Evolutionary conservation across 129 eudicot species (phyloP).

Genomic region (Pulicaria dysenterica): DNA sequence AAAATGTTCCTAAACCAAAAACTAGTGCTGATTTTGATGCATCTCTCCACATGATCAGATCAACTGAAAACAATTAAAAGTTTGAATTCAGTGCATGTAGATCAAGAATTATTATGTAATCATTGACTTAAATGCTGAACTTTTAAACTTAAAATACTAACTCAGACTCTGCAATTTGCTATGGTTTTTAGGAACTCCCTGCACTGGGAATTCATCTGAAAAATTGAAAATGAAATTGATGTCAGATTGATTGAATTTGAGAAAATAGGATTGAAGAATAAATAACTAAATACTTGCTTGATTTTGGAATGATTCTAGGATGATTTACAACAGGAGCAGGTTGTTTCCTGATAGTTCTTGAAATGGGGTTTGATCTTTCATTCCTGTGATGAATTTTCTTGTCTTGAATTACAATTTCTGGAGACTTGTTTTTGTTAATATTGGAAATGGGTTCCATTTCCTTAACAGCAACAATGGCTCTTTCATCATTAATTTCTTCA

Average conservation of each 20-base stretch:
- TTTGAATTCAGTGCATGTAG: neutral
- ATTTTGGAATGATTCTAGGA: constrained; percentile 49
- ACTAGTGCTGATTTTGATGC: constrained; percentile 77
- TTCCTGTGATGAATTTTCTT: constrained; percentile 41
- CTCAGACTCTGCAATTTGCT: constrained; percentile 66
- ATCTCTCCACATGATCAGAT: constrained; percentile 89
- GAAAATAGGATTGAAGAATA: neutral
- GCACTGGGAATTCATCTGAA: constrained; percentile 40
- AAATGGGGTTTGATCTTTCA: constrained; percentile 44
- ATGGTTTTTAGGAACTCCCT: constrained; percentile 48
- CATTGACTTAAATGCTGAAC: neutral
- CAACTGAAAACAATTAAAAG: constrained; percentile 53
- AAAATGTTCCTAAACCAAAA: constrained; percentile 83
- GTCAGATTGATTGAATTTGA: constrained; percentile 10
- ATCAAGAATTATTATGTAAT: constrained; percentile 10
- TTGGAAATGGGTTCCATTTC: constrained; percentile 46
- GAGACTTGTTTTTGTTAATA: neutral
- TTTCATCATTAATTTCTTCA: constrained; percentile 44
- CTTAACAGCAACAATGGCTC: constrained; percentile 51
- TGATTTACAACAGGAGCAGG: constrained; percentile 42
- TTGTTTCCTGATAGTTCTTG: constrained; percentile 45
- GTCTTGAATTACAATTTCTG: constrained; percentile 43
- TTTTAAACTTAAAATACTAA: constrained; percentile 32
- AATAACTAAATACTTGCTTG: constrained; percentile 44
- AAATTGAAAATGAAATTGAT: constrained; percentile 6